Percentiles rank a stretch among this genome's conserved stretches.
Evolutionary conservation across 2,329 filamentous ascomycete species (phyloP).

Genomic region (Cordyceps fumosorosea): DNA sequence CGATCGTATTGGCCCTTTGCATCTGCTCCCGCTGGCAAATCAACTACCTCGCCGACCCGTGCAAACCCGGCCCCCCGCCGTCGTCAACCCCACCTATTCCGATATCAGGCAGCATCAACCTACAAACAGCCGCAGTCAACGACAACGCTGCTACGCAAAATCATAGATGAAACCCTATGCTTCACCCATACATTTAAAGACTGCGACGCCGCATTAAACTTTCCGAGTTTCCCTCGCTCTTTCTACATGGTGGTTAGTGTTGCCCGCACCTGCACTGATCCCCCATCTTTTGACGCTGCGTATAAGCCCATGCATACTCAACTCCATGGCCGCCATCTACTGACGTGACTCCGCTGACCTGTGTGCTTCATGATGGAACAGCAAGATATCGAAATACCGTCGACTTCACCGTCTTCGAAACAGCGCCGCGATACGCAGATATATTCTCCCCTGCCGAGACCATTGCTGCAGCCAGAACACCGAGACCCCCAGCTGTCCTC

Average conservation of each 20-base stretch:
- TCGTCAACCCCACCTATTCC: conserved; percentile 6
- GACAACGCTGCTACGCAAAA: neutral
- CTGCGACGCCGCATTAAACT: neutral
- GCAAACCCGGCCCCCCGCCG: neutral
- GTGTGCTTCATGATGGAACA: conserved; percentile 46
- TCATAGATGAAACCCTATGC: neutral
- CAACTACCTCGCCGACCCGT: neutral
- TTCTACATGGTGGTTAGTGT: conserved; percentile 20
- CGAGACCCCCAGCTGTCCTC: conserved; percentile 23
- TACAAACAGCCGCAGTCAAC: conserved; percentile 6
- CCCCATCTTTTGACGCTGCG: neutral
- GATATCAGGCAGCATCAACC: conserved; percentile 12
- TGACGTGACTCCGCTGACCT: conserved; percentile 18
- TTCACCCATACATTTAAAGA: neutral
- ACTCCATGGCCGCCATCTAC: conserved; percentile 1
- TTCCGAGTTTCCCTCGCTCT: neutral
- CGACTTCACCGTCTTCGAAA: conserved; percentile 22
- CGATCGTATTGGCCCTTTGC: neutral
- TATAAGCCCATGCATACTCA: conserved; percentile 1
- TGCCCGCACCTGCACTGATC: conserved; percentile 4
- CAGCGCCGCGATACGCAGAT: conserved; percentile 23
- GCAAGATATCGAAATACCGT: conserved; percentile 26
- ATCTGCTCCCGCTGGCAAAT: neutral
- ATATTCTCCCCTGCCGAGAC: conserved; percentile 19
- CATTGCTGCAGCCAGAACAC: conserved; percentile 18